Base-by-base conservation (phyloP, 164 flowering plant genomes). In the Aristolochia fimbriata region DNA sequence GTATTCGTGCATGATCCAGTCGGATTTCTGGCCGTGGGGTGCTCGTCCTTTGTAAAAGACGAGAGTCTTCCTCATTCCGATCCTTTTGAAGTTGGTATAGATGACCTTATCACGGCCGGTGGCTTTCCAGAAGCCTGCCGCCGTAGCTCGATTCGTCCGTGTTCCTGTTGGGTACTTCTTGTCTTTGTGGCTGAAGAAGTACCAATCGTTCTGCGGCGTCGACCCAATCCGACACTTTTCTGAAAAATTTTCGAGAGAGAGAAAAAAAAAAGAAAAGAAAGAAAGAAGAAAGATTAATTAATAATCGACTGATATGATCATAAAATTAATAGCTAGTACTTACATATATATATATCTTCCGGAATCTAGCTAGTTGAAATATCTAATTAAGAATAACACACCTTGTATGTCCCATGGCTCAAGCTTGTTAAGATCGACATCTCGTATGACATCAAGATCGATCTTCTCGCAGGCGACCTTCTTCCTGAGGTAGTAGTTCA, bases 331-430 rank as follows among this genome's bases (percentile, higher is more conserved):
- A n/a, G n/a, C n/a, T n/a, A n/a, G n/a, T n/a, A n/a, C n/a, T n/a
- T n/a, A n/a, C n/a, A n/a, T n/a, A n/a, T n/a, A n/a, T n/a, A 27
- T 5, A 27, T 27, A 27, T 27, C 2, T 2, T 27, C 30, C 2
- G 30, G 30, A 27, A 27, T 2, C 30, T n/a, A 27, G 5, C 30
- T 27, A 27, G 30, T 2, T 2, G 30, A 27, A 27, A 2, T 2
- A 2, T 27, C 5, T 27, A 27, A 27, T 27, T 27, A 27, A 27
- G 30, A 27, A 27, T 9, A 30, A 43, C 21, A 16, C 3, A 87
- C 97, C 97, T 85, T 91, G 94, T 45, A 91, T 91, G 65, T 91
- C 96, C 97, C 97, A 90, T 0, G 97, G 97, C 61, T 90, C 97
- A 21, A 90, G 88, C 76, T 87, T 91, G 58, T 91, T 87, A 43